Percentiles rank a stretch among this genome's conserved stretches.
These are phyloP conservation scores for Arabis alpina DNA, from an alignment of 345 rosid genomes.

Conservation along the genomic window DNA sequence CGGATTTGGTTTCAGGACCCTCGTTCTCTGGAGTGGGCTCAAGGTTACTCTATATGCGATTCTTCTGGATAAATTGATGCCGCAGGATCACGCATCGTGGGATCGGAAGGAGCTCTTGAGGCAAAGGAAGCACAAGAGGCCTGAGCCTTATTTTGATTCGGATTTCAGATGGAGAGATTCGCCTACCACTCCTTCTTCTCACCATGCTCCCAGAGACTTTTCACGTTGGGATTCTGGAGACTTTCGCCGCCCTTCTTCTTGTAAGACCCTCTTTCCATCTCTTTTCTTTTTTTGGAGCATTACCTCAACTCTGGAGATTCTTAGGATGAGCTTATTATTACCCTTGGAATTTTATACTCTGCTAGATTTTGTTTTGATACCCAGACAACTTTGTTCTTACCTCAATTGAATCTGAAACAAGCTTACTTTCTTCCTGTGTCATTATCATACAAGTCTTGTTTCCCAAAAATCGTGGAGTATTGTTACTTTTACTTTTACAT, in stretches of 20 bases:
- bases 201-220: slow-evolving; percentile 57
- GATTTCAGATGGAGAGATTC: slow-evolving; percentile 79
- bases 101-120: slow-evolving; percentile 87
- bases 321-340: not conserved
- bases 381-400: too few relatives aligned
- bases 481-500: slow-evolving; percentile 19
- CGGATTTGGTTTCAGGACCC: slow-evolving; percentile 24
- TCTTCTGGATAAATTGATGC: slow-evolving; percentile 66
- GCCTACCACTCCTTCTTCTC: slow-evolving; percentile 51
- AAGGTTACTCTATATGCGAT: slow-evolving; percentile 47
- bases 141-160: slow-evolving; percentile 57
- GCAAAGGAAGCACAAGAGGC: slow-evolving; percentile 90
- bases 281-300: not conserved
- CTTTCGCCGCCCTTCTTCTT: slow-evolving; percentile 79
- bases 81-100: slow-evolving; percentile 90
- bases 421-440: not conserved
- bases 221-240: slow-evolving; percentile 74
- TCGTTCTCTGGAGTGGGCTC: slow-evolving; percentile 25
- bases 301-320: slow-evolving; percentile 15
- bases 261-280: slow-evolving; percentile 43
- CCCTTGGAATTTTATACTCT: not conserved
- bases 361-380: slow-evolving; percentile 21
- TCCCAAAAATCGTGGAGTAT: not conserved
- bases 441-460: not conserved
- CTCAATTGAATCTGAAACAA: slow-evolving; percentile 1